These are phyloP conservation scores for Edaphochlamys debaryana DNA, from an alignment of 139 green algal species.

Conservation along the genomic window DNA sequence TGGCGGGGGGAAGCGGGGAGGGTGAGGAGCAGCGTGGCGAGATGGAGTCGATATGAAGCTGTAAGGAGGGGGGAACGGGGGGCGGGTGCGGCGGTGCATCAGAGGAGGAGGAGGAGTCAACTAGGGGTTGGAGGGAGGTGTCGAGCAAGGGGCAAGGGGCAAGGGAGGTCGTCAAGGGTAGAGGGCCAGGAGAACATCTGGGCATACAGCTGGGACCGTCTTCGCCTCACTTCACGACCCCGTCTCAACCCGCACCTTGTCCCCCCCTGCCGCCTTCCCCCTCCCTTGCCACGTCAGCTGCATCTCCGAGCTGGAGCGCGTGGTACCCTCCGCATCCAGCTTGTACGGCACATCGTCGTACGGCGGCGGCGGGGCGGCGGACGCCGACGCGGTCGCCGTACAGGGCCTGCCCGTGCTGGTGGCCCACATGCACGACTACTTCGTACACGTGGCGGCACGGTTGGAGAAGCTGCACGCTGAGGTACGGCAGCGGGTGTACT, in stretches of 20 bases:
- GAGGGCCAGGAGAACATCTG: too few relatives aligned
- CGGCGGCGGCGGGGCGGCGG: conserved; percentile 3
- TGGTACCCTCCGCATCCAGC: conserved; percentile 23
- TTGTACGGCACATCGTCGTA: not conserved
- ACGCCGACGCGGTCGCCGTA: conserved; percentile 4
- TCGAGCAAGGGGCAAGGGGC: too few relatives aligned
- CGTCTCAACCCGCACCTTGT: too few relatives aligned
- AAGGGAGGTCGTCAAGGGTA: too few relatives aligned
- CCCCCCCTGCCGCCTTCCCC: not conserved
- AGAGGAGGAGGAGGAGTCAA: too few relatives aligned
- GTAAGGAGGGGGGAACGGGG: too few relatives aligned
- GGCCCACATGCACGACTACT: conserved; percentile 60
- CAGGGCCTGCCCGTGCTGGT: conserved; percentile 48
- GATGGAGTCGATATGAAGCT: not conserved
- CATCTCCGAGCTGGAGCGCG: conserved; percentile 51
- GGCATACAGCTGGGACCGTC: too few relatives aligned
- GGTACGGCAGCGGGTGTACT: conserved; percentile 8
- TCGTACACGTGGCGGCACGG: conserved; percentile 59
- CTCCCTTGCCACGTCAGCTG: not conserved
- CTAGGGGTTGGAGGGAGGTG: too few relatives aligned
- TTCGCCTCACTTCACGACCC: too few relatives aligned
- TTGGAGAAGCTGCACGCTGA: conserved; percentile 55
- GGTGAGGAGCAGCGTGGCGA: not conserved
- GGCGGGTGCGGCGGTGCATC: too few relatives aligned
- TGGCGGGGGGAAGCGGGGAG: too few relatives aligned